Evolutionary conservation across 1,284 basidiomycete species (phyloP).

Genomic region (Fomitiporia mediterranea): DNA sequence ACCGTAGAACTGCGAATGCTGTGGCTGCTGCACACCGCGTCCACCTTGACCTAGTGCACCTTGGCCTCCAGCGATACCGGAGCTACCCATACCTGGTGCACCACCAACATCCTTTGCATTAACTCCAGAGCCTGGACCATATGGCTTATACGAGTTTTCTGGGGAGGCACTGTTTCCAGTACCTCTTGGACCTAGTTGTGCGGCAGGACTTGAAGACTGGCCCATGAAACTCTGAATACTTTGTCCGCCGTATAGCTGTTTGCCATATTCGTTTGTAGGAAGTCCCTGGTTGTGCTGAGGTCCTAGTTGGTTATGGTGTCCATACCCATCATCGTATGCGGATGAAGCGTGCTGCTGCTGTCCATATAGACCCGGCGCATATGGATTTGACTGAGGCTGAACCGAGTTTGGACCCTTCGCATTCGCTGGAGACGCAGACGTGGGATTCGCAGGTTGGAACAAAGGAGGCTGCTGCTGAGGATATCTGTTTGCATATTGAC

Average conservation of each 20-base stretch:
- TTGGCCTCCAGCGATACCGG: conserved; percentile 39
- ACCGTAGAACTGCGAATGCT: conserved; percentile 50
- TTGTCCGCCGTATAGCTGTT: conserved; percentile 58
- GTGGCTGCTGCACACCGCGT: conserved; percentile 25
- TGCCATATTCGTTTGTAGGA: conserved; percentile 57
- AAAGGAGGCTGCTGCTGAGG: conserved; percentile 35
- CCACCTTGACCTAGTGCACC: conserved; percentile 28
- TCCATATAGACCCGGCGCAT: conserved; percentile 58
- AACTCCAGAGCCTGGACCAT: conserved; percentile 38
- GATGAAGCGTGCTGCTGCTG: conserved; percentile 50
- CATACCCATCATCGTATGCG: conserved; percentile 66
- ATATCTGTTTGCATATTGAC: conserved; percentile 71
- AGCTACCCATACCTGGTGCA: conserved; percentile 29
- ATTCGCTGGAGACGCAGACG: conserved; percentile 53
- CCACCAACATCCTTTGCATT: conserved; percentile 56
- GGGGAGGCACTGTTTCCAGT: conserved; percentile 49
- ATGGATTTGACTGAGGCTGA: conserved; percentile 53
- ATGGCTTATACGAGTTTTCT: conserved; percentile 69
- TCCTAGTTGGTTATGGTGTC: conserved; percentile 46
- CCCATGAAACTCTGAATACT: conserved; percentile 69
- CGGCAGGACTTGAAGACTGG: conserved; percentile 44
- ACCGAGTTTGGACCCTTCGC: conserved; percentile 57
- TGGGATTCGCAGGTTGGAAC: conserved; percentile 55
- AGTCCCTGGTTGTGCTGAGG: conserved; percentile 45
- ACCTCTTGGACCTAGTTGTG: conserved; percentile 40